Percentiles rank a stretch among this genome's conserved stretches.
Evolutionary conservation across 2,329 filamentous ascomycete genomes (phyloP).

Genomic region (Akanthomyces dipterigenus): DNA sequence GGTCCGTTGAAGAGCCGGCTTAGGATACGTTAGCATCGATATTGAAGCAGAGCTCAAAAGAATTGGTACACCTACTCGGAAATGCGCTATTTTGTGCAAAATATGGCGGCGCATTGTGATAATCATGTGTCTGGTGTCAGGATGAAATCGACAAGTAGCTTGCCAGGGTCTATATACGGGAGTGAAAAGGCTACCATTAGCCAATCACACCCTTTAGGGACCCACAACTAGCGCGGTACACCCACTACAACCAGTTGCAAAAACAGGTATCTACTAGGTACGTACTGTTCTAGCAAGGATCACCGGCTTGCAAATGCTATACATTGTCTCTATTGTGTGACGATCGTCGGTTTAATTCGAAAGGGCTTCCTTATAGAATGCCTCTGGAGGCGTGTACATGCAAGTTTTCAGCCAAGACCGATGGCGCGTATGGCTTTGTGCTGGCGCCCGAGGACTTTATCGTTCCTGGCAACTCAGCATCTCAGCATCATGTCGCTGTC

Average conservation of each 20-base stretch:
- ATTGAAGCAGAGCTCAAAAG: too few relatives aligned
- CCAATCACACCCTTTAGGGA: not conserved
- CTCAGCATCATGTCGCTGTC: too few relatives aligned
- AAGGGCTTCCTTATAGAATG: not conserved
- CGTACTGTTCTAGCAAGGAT: too few relatives aligned
- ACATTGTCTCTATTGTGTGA: too few relatives aligned
- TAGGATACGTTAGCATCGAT: not conserved
- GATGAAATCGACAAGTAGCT: not conserved
- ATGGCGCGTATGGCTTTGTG: not conserved
- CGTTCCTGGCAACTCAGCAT: too few relatives aligned
- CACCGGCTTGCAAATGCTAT: not conserved
- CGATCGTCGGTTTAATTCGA: not conserved
- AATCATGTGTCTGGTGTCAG: not conserved
- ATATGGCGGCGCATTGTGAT: constrained; percentile 6
- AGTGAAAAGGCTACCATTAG: not conserved
- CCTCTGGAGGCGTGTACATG: not conserved
- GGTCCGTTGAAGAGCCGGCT: not conserved
- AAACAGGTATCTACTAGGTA: too few relatives aligned
- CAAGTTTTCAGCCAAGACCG: not conserved
- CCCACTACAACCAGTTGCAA: not conserved
- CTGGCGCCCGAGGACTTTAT: not conserved
- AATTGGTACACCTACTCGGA: not conserved
- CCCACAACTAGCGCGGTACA: not conserved
- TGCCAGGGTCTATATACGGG: not conserved
- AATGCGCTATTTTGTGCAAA: not conserved